Evolutionary conservation across 83 land plant species (phyloP).

Genomic region (Picea abies): DNA sequence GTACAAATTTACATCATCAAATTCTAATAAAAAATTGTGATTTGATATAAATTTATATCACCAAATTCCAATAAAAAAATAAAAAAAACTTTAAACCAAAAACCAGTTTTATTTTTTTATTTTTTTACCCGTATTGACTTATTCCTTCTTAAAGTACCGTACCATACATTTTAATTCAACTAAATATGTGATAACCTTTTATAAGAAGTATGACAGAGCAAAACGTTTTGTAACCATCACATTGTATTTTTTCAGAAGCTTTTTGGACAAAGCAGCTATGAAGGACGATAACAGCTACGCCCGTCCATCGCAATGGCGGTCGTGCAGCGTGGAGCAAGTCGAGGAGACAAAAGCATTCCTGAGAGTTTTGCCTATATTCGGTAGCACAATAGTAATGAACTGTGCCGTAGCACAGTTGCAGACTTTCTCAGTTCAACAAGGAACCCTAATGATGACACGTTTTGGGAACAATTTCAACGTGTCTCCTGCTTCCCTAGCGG

Average conservation of each 20-base stretch:
- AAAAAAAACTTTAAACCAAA: too few relatives aligned
- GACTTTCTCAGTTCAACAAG: conserved; percentile 62
- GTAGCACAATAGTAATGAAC: conserved; percentile 44
- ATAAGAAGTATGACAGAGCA: too few relatives aligned
- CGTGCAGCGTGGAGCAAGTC: conserved; percentile 55
- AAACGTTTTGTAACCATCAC: too few relatives aligned
- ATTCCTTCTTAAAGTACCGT: too few relatives aligned
- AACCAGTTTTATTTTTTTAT: too few relatives aligned
- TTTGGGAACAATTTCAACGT: conserved; percentile 33
- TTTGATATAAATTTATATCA: too few relatives aligned
- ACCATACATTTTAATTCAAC: too few relatives aligned
- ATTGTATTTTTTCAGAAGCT: conserved; percentile 16
- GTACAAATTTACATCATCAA: too few relatives aligned
- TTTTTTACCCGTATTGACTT: too few relatives aligned
- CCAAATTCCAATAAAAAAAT: too few relatives aligned
- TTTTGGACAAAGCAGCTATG: conserved; percentile 53
- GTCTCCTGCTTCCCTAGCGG: conserved; percentile 51
- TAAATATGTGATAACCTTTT: too few relatives aligned
- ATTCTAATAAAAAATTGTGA: too few relatives aligned
- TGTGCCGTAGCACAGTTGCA: conserved; percentile 52
- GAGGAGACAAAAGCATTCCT: conserved; percentile 47
- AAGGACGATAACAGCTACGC: background rate
- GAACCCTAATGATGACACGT: conserved; percentile 37
- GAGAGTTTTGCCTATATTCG: conserved; percentile 51
- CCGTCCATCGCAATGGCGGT: conserved; percentile 32